Percentiles rank a stretch among this genome's conserved stretches.
phyloP scores from a whole-genome alignment of 768 basidiomycete genomes.

The Mycena epipterygia region DNA sequence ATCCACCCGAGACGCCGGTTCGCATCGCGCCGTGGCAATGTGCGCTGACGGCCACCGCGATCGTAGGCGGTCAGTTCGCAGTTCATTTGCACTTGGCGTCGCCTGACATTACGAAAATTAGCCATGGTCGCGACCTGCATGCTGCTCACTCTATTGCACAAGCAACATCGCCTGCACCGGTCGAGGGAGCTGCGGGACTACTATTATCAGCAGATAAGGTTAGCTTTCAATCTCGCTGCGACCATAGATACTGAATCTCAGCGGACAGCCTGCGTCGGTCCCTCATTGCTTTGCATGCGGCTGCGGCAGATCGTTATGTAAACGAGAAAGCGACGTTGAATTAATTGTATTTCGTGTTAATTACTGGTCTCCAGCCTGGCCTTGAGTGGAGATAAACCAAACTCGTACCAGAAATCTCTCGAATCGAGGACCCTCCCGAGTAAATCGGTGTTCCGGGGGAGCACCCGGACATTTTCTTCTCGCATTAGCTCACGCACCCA shows the following conservation, averaged over 20 bases:
- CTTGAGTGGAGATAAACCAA: conserved; percentile 58
- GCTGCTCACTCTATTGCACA: conserved; percentile 56
- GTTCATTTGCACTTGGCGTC: background rate
- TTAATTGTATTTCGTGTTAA: background rate
- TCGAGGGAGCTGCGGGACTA: conserved; percentile 61
- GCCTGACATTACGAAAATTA: conserved; percentile 27
- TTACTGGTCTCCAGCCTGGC: conserved; percentile 46
- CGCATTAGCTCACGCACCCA: conserved; percentile 75
- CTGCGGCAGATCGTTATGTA: conserved; percentile 41
- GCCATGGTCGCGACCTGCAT: conserved; percentile 54
- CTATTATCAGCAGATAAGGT: conserved; percentile 64
- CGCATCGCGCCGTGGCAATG: conserved; percentile 61
- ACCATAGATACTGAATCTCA: background rate
- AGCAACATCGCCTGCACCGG: conserved; percentile 52
- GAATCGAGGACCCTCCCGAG: conserved; percentile 71
- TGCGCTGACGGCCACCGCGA: conserved; percentile 50
- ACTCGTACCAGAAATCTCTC: conserved; percentile 70
- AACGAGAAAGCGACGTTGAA: conserved; percentile 24
- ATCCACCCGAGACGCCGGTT: conserved; percentile 54
- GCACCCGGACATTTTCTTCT: conserved; percentile 60
- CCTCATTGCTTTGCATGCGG: conserved; percentile 51
- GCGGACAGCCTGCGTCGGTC: conserved; percentile 49
- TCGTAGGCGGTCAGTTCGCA: conserved; percentile 53
- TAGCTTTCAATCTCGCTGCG: conserved; percentile 7
- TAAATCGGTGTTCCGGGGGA: conserved; percentile 63